Evolutionary conservation across 2,329 filamentous ascomycete species (phyloP).

Genomic region (Pleoardoris graminearum): DNA sequence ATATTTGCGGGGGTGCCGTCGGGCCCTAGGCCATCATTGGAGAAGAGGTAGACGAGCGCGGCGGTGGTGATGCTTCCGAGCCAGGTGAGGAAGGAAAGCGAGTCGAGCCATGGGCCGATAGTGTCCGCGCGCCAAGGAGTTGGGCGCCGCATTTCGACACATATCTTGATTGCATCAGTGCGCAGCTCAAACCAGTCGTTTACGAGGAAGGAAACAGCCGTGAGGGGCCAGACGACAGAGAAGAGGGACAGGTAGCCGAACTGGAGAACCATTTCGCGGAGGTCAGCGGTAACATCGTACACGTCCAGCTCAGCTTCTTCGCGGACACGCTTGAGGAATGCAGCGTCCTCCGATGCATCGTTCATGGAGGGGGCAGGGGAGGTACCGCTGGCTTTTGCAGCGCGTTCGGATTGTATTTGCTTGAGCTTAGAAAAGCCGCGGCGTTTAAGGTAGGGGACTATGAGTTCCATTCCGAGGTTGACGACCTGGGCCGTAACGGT

Average conservation of each 20-base stretch:
- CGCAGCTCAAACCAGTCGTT: constrained; percentile 97
- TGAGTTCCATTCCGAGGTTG: constrained; percentile 79
- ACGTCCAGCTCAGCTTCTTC: constrained; percentile 78
- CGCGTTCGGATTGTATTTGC: constrained; percentile 65
- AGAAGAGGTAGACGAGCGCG: constrained; percentile 88
- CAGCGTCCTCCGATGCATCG: constrained; percentile 75
- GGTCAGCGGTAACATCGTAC: constrained; percentile 89
- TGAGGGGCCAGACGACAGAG: constrained; percentile 93
- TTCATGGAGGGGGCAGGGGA: constrained; percentile 55
- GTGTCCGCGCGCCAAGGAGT: constrained; percentile 89
- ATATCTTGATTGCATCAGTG: constrained; percentile 92
- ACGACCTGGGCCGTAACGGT: constrained; percentile 93
- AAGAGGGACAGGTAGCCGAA: constrained; percentile 90
- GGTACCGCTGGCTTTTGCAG: constrained; percentile 59
- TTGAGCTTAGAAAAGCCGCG: constrained; percentile 78
- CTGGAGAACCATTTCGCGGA: constrained; percentile 67
- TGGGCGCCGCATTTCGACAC: constrained; percentile 83
- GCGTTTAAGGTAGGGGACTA: constrained; percentile 84
- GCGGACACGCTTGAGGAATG: constrained; percentile 79
- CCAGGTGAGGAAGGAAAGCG: constrained; percentile 90
- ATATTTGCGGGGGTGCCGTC: constrained; percentile 71
- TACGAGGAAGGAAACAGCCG: constrained; percentile 81
- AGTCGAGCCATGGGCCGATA: constrained; percentile 89
- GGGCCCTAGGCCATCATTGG: constrained; percentile 66
- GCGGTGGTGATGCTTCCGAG: constrained; percentile 85